Conservation (phyloP, 1,284 basidiomycete species). For the Ceratobasidium sp. region DNA sequence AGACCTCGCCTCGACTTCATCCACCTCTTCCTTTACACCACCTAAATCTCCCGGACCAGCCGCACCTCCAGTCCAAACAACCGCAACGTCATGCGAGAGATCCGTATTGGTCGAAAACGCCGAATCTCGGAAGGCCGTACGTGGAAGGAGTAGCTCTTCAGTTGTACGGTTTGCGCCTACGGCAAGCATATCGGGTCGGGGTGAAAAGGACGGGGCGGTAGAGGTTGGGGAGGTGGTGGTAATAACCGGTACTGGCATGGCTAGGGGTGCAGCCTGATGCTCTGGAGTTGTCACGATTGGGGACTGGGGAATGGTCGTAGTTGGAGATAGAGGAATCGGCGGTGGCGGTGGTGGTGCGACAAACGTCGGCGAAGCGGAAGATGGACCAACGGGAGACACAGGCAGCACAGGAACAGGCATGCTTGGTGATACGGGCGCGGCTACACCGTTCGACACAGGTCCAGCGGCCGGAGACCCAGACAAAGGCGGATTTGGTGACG, state of each 20-base stretch:
- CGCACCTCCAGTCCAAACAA: conserved; percentile 14
- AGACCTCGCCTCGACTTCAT: conserved; percentile 23
- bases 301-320: not conserved
- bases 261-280: not conserved
- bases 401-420: not conserved
- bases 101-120: conserved; percentile 39
- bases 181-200: conserved; percentile 4
- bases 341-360: conserved; percentile 37
- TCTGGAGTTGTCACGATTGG: not conserved
- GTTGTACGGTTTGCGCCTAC: conserved; percentile 12
- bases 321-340: conserved; percentile 3
- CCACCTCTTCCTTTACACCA: conserved; percentile 9
- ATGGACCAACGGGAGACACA: not conserved
- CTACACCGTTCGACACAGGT: not conserved
- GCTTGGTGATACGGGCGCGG: not conserved
- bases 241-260: conserved; percentile 11
- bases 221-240: not conserved
- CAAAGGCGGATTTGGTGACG: conserved; percentile 3
- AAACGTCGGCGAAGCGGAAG: not conserved
- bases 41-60: not conserved
- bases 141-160: conserved; percentile 38
- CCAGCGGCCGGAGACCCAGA: not conserved
- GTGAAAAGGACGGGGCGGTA: not conserved
- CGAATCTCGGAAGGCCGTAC: conserved; percentile 27
- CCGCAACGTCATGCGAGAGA: conserved; percentile 33